Base-by-base conservation (phyloP, 768 basidiomycete species). In the Mycena venus region DNA sequence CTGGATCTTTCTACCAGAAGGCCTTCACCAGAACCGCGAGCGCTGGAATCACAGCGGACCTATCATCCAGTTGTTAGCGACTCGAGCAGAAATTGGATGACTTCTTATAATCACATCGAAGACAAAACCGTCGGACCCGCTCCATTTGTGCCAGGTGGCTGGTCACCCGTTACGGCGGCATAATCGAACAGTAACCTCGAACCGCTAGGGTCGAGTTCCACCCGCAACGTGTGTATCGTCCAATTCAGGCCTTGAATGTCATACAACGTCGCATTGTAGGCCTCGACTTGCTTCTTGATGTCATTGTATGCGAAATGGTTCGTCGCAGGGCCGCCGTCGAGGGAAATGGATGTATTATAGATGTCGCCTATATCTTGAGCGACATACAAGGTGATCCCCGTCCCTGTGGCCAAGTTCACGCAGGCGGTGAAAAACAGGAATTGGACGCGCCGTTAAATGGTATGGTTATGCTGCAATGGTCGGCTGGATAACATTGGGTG, bases 321-420 rank as follows among this genome's bases (percentile, higher is more conserved):
- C 1, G 62, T 51, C 36, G 68, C 21, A 19, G 73, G 68, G 21
- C 62, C 68, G 29, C 31, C 55, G 51, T 74, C 73, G 38, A 70
- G 73, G 25, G 68, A 74, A 6, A 74, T 70, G 44, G 73, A 65
- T 12, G 68, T 70, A 36, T 74, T 74, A 36, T 70, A 74, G 29
- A 74, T 70, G 51, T 74, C 73, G 10, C 73, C 73, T 17, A 38
- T 19, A 38, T 74, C 73, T 58, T 58, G 31, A 23, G 73, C 68
- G 19, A 70, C 73, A 56, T 58, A 74, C 21, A 70, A 29, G 11
- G 73, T 74, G 61, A 74, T 74, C 29, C 73, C 73, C 5, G 73
- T 74, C 29, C 73, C 72, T 73, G n/a, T 12, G 17, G 21, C 2
- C 34, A 10, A 11, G 21, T 53, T 67, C 9, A 34, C 2, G 2